Base-by-base conservation (phyloP, 208 protist species). In the Balamuthia mandrillaris region DNA sequence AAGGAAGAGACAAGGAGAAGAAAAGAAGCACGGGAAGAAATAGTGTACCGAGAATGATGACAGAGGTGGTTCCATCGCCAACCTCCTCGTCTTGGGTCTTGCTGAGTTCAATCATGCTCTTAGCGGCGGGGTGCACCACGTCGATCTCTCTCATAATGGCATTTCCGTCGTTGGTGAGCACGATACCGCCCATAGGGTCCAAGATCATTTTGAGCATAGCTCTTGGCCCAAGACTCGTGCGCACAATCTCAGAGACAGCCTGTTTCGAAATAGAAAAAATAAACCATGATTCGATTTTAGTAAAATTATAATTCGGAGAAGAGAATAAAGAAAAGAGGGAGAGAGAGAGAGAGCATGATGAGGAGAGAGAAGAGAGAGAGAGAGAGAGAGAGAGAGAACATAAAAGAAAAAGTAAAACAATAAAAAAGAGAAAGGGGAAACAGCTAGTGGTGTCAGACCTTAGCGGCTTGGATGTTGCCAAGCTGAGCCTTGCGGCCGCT, bases 201-300 rank as follows among this genome's bases (percentile, higher is more conserved):
- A 99, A 92, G 77, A 99, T 98, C 99, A 99, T 99, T 94, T 99
- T 99, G 27, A 99, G 94, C 98, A 99, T 99, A 44, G 98, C 96
- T 60, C 96, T 96, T 54, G 99, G 99, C 27, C 99, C 99, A 9
- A 99, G 93, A 70, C 86, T 92, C 31, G 98, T 99, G 89, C 98
- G 96, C 90, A 99, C 98, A 77, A 99, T 95, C 83, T 99, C 97
- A 37, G 98, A 97, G 16, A 99, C 97, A 3, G 97, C 96, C 91
- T 93, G 86, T 31, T 75, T 49, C 9, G 4, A 10, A 5, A 75
- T 3, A 68, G 79, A 81, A 60, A 56, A 79, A 31, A 33, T 10
- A 24, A 44, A 56, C 6, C 29, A 24, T 51, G 5, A 45, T 39
- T n/a, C 33, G 33, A 7, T 7, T 6, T 24, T 35, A 14, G 6